phyloP scores from a whole-genome alignment of 441 rosid species.

The Euphorbia schlechtendalii region DNA sequence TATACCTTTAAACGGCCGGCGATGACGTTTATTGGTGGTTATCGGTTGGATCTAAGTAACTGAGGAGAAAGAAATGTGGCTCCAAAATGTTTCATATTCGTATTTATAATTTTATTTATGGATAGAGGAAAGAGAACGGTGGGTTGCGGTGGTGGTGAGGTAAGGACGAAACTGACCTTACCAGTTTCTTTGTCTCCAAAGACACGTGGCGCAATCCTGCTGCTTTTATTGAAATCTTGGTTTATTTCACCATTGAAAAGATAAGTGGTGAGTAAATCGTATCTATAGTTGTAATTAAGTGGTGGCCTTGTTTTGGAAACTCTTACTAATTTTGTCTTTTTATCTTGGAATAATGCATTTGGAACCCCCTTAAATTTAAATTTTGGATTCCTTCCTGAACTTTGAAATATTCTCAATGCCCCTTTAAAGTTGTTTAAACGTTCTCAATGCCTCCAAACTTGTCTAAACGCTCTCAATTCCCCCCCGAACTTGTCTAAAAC shows the following conservation, averaged over 20 bases:
- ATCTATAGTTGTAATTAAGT: too few relatives aligned
- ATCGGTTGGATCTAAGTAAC: background rate
- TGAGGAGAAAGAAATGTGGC: background rate
- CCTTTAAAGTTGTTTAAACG: too few relatives aligned
- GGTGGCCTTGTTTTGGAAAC: too few relatives aligned
- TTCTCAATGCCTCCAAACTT: too few relatives aligned
- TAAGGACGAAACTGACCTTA: conserved; percentile 18
- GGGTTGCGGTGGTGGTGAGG: conserved; percentile 10
- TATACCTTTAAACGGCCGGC: background rate
- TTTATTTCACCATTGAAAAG: background rate
- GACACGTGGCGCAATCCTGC: conserved; percentile 27
- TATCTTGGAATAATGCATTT: too few relatives aligned
- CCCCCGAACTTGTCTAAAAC: too few relatives aligned
- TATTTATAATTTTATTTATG: conserved; percentile 1
- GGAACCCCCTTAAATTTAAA: too few relatives aligned
- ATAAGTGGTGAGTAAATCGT: too few relatives aligned
- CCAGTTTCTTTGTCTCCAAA: conserved; percentile 14
- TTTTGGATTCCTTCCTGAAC: too few relatives aligned
- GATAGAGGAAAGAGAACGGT: background rate
- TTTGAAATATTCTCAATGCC: too few relatives aligned
- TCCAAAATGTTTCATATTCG: background rate
- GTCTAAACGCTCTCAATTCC: too few relatives aligned
- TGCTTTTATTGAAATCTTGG: background rate
- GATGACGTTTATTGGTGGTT: background rate
- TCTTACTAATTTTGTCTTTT: too few relatives aligned